phyloP scores from a whole-genome alignment of 768 basidiomycete species.

The Termitomyces sp. region DNA sequence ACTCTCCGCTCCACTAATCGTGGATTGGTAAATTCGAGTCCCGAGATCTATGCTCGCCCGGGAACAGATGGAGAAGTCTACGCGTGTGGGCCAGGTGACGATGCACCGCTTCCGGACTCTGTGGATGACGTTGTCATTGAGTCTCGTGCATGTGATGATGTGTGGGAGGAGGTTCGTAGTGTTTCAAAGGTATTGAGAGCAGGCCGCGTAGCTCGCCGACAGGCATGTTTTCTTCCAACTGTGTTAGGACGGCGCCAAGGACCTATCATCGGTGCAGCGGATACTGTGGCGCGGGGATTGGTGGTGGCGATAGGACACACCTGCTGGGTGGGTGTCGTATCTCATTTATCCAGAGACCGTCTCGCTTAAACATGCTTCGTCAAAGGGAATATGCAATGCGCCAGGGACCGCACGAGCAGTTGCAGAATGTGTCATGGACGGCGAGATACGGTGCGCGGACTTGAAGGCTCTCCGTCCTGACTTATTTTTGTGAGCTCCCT shows the following conservation, averaged over 20 bases:
- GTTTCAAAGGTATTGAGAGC: conserved; percentile 55
- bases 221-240: conserved; percentile 77
- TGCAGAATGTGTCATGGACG: conserved; percentile 66
- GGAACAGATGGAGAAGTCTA: conserved; percentile 66
- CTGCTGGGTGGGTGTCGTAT: conserved; percentile 55
- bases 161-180: conserved; percentile 52
- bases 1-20: conserved; percentile 12
- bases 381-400: conserved; percentile 73
- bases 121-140: conserved; percentile 73
- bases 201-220: conserved; percentile 44
- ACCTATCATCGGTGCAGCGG: conserved; percentile 69
- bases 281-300: conserved; percentile 51
- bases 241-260: conserved; percentile 47
- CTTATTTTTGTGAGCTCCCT: conserved; percentile 23
- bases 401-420: conserved; percentile 79
- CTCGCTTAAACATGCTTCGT: background rate
- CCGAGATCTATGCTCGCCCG: conserved; percentile 73
- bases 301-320: conserved; percentile 76
- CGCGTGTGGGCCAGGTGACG: conserved; percentile 78
- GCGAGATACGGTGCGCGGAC: conserved; percentile 53
- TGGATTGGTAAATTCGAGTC: conserved; percentile 29
- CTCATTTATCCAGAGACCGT: background rate
- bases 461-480: conserved; percentile 42
- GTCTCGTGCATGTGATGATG: conserved; percentile 45
- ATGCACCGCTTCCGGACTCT: conserved; percentile 56